Percentiles rank a stretch among this genome's conserved stretches.
These are phyloP conservation scores for Panaeolus cyanescens DNA, from an alignment of 768 basidiomycete genomes.

Conservation along the genomic window DNA sequence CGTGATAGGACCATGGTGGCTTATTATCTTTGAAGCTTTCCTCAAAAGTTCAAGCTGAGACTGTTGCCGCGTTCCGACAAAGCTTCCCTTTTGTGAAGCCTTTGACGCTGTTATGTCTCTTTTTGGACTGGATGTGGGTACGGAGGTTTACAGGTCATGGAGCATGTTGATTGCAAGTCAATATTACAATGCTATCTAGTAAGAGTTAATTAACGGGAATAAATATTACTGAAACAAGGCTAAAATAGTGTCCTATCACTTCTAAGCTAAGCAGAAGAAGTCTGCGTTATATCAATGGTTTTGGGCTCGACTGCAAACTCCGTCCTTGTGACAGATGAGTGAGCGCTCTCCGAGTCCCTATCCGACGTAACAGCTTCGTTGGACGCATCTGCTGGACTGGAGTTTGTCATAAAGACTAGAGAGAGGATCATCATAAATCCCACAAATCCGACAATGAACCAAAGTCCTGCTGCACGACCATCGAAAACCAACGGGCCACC, in stretches of 20 bases:
- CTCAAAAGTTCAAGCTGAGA: constrained; percentile 20
- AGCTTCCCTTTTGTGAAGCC: too few species aligned
- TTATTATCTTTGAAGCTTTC: constrained; percentile 13
- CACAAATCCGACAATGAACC: constrained; percentile 41
- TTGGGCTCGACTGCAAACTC: not conserved
- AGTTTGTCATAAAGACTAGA: constrained; percentile 10
- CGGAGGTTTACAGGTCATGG: too few species aligned
- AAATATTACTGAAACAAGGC: too few species aligned
- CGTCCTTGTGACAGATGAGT: not conserved
- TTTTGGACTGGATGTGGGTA: not conserved
- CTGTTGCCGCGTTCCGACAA: constrained; percentile 20
- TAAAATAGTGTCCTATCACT: too few species aligned
- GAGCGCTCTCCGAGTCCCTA: not conserved
- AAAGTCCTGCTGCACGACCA: constrained; percentile 47
- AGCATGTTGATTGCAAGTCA: too few species aligned
- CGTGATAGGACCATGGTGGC: not conserved
- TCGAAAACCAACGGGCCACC: constrained; percentile 31
- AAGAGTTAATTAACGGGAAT: too few species aligned
- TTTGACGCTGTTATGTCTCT: too few species aligned
- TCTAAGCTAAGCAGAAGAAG: not conserved
- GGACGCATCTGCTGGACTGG: not conserved
- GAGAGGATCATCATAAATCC: constrained; percentile 9
- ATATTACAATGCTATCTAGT: too few species aligned
- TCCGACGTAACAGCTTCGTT: not conserved
- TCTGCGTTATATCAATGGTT: not conserved